These are phyloP conservation scores for Ceratobasidium sp. DNA, from an alignment of 1,284 basidiomycete species.

Conservation along the genomic window DNA sequence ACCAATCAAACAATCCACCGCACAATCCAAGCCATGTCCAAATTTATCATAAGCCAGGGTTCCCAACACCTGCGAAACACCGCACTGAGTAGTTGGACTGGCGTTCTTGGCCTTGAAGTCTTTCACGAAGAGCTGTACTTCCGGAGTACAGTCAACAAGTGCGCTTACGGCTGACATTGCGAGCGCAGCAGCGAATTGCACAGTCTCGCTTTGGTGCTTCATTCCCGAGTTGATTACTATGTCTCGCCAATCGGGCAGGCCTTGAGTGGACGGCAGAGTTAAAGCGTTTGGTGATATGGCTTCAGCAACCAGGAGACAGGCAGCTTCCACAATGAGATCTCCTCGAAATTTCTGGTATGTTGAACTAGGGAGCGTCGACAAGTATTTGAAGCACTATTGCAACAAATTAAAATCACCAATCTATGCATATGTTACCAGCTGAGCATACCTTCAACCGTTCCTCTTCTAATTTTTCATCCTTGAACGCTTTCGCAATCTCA, in stretches of 20 bases:
- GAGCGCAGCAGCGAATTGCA: constrained; percentile 76
- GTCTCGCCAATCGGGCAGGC: constrained; percentile 66
- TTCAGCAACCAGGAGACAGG: constrained; percentile 74
- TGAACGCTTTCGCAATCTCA: constrained; percentile 68
- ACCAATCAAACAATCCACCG: constrained; percentile 64
- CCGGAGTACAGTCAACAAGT: constrained; percentile 65
- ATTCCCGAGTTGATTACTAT: constrained; percentile 72
- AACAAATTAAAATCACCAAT: neutral
- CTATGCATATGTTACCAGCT: neutral
- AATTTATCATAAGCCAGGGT: constrained; percentile 68
- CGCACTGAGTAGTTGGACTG: constrained; percentile 68
- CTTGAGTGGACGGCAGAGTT: constrained; percentile 46
- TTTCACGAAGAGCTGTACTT: constrained; percentile 70
- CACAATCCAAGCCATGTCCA: constrained; percentile 59
- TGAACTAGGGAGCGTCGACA: constrained; percentile 60
- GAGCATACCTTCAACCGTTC: constrained; percentile 53
- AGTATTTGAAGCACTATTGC: constrained; percentile 57
- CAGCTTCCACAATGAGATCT: constrained; percentile 74
- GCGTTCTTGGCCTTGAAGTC: constrained; percentile 64
- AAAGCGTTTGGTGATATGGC: constrained; percentile 67
- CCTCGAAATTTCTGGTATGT: constrained; percentile 71
- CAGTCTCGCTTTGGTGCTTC: constrained; percentile 66
- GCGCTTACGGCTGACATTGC: constrained; percentile 71
- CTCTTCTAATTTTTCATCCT: constrained; percentile 46
- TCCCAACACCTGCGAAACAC: constrained; percentile 78